Evolutionary conservation across 805 yeast genomes (phyloP).

Genomic region (Dipodascus geniculatus): DNA sequence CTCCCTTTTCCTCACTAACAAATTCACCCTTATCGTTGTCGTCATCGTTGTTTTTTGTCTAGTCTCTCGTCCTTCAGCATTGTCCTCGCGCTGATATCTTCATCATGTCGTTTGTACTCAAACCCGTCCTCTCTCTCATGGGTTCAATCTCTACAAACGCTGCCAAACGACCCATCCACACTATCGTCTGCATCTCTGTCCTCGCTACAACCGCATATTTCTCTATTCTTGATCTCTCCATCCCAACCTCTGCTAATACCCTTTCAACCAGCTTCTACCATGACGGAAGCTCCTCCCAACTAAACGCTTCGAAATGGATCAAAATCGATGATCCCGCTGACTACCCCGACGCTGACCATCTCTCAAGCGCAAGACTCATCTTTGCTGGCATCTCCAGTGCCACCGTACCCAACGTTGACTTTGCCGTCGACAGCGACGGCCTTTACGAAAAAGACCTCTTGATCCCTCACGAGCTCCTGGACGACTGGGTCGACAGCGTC

Average conservation of each 20-base stretch:
- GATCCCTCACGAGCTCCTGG: conserved; percentile 18
- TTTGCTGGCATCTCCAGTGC: conserved; percentile 15
- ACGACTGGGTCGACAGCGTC: conserved; percentile 18
- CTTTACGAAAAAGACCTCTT: conserved; percentile 13
- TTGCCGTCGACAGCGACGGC: conserved; percentile 8
- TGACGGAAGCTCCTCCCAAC: conserved; percentile 7
- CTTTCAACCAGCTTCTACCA: conserved; percentile 15
- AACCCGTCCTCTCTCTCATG: neutral
- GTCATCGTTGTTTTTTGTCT: too few species aligned
- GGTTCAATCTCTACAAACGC: conserved; percentile 32
- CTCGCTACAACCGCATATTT: conserved; percentile 74
- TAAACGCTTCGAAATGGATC: conserved; percentile 5
- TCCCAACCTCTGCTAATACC: conserved; percentile 17
- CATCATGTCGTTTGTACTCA: neutral
- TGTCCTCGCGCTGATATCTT: neutral
- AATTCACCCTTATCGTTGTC: neutral
- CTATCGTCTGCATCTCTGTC: conserved; percentile 58
- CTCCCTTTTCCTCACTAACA: neutral
- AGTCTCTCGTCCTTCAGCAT: too few species aligned
- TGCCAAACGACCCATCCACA: conserved; percentile 79
- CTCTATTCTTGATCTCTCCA: conserved; percentile 36
- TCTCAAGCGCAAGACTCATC: conserved; percentile 14
- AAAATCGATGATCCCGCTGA: conserved; percentile 5
- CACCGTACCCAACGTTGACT: conserved; percentile 12
- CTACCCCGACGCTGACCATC: conserved; percentile 11